These are phyloP conservation scores for Pelargonium myrrhifolium DNA, from an alignment of 441 rosid species.

Conservation along the genomic window DNA sequence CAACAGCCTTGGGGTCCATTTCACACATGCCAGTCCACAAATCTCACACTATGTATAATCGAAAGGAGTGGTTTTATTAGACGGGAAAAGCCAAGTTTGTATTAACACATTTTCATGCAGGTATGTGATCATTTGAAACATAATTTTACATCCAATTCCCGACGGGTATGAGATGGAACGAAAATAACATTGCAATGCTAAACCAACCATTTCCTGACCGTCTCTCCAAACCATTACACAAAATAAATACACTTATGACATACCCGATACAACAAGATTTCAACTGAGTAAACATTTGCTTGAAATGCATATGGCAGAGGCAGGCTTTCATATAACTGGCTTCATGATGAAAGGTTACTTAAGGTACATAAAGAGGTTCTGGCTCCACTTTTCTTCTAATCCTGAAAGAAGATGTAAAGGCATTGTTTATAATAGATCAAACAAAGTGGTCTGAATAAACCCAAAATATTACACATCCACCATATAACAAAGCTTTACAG, in stretches of 20 bases:
- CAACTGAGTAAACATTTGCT: neutral
- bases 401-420: slow-evolving; percentile 36
- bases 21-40: no score
- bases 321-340: neutral
- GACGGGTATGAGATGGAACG: neutral
- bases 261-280: neutral
- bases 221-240: neutral
- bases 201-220: slow-evolving; percentile 2
- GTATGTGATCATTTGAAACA: neutral
- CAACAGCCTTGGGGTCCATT: no score
- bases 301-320: slow-evolving; percentile 3
- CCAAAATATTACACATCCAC: neutral
- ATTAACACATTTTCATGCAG: neutral
- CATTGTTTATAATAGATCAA: neutral
- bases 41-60: no score
- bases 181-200: slow-evolving; percentile 3
- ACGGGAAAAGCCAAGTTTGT: neutral
- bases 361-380: slow-evolving; percentile 58
- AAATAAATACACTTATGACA: neutral
- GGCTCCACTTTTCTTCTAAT: slow-evolving; percentile 69
- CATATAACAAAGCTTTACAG: neutral
- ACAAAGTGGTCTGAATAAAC: neutral
- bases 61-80: neutral
- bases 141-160: neutral
- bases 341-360: neutral